A percentile compares a stretch with the other conserved stretches of the same genome.
phyloP scores from a whole-genome alignment of 768 basidiomycete species.

The Dacryopinax spathularia region DNA sequence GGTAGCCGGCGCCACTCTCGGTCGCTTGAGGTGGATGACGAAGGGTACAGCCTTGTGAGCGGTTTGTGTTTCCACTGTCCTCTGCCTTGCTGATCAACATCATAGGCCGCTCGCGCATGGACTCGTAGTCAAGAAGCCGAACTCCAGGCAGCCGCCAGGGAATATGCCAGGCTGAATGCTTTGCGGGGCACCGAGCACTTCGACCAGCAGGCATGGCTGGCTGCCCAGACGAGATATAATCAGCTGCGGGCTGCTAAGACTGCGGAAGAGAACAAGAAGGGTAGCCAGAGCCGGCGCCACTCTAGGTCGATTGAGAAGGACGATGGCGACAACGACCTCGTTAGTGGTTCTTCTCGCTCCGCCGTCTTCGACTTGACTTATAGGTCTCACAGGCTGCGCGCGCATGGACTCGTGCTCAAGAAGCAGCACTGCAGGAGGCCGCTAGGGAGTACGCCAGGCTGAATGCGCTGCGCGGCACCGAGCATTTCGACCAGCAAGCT shows the following conservation, averaged over 20 bases:
- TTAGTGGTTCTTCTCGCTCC: not conserved
- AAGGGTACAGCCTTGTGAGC: not conserved
- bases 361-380: not conserved
- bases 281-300: too few species aligned
- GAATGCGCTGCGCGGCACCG: not conserved
- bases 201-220: too few species aligned
- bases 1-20: too few species aligned
- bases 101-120: not conserved
- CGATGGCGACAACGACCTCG: too few species aligned
- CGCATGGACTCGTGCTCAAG: not conserved
- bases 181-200: too few species aligned
- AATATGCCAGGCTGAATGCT: too few species aligned
- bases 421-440: not conserved
- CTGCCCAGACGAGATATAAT: too few species aligned
- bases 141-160: too few species aligned
- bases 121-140: not conserved
- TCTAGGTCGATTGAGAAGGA: too few species aligned
- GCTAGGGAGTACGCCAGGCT: not conserved
- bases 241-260: too few species aligned
- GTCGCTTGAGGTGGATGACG: not conserved
- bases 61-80: not conserved
- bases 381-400: not conserved
- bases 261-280: too few species aligned
- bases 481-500: not conserved
- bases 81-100: not conserved